Evolutionary conservation across 2,329 filamentous ascomycete species (phyloP).

Genomic region (Colletotrichum salicis): DNA sequence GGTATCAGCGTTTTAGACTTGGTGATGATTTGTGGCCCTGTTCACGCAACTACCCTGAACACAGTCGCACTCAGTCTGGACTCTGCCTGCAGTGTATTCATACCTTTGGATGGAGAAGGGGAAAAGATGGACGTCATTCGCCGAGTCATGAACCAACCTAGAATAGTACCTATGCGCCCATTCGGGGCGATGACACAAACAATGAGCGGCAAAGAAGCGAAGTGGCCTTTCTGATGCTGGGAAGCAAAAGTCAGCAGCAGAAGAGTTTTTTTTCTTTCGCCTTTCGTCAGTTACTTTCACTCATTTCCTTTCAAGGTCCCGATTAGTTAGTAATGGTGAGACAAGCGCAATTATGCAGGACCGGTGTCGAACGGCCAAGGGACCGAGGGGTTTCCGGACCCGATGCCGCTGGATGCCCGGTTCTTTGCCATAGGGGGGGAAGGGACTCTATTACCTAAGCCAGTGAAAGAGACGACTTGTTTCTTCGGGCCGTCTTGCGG

Average conservation of each 20-base stretch:
- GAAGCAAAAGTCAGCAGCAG: background rate
- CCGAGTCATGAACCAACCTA: slow-evolving; percentile 12
- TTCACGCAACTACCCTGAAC: background rate
- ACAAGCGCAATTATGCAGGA: slow-evolving; percentile 18
- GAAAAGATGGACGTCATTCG: slow-evolving; percentile 16
- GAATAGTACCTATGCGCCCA: background rate
- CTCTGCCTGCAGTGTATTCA: no score
- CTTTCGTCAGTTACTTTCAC: background rate
- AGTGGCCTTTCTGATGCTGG: background rate
- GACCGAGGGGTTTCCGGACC: slow-evolving; percentile 24
- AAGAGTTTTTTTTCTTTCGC: background rate
- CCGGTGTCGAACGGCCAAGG: slow-evolving; percentile 3
- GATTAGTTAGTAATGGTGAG: slow-evolving; percentile 8
- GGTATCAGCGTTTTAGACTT: background rate
- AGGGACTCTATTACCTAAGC: slow-evolving; percentile 4
- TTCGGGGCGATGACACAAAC: background rate
- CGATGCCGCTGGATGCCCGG: slow-evolving; percentile 10
- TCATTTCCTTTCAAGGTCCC: background rate
- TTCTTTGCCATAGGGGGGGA: background rate
- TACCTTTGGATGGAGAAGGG: slow-evolving; percentile 9
- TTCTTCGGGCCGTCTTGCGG: slow-evolving; percentile 27
- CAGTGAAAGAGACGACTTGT: background rate
- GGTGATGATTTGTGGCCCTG: background rate
- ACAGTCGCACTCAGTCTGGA: background rate
- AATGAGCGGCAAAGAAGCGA: background rate